Conservation (phyloP, 2,329 filamentous ascomycete species). For the Pseudogymnoascus sp. region DNA sequence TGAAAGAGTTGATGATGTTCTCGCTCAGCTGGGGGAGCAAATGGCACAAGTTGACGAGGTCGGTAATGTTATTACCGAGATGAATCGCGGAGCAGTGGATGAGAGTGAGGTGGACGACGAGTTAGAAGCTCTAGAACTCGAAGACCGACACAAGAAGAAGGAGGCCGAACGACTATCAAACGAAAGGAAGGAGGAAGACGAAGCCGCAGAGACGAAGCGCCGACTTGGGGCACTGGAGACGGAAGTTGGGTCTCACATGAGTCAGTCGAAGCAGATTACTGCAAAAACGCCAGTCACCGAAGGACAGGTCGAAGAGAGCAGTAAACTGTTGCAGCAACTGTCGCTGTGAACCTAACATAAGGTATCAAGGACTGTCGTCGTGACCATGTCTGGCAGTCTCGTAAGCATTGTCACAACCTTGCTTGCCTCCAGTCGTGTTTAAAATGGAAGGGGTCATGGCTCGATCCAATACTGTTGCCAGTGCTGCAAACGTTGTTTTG, state of each 20-base stretch:
- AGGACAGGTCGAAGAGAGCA: conserved; percentile 23
- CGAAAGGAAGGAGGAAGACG: conserved; percentile 24
- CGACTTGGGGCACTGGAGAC: conserved; percentile 22
- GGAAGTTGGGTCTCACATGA: neutral
- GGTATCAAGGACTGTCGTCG: neutral
- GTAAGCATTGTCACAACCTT: neutral
- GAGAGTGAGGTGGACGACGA: conserved; percentile 84
- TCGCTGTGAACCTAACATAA: neutral
- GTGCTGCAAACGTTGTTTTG: neutral
- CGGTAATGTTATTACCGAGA: conserved; percentile 65
- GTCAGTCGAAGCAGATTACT: neutral
- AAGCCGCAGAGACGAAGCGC: conserved; percentile 26
- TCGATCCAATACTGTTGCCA: neutral
- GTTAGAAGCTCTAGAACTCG: conserved; percentile 61
- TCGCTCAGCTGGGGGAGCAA: conserved; percentile 69
- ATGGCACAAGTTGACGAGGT: conserved; percentile 81
- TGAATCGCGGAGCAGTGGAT: conserved; percentile 50
- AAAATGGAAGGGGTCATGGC: neutral
- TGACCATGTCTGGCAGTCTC: neutral
- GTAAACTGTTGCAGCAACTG: conserved; percentile 16
- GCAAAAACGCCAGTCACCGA: conserved; percentile 32
- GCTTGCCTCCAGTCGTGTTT: neutral
- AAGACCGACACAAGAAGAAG: conserved; percentile 37
- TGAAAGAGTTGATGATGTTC: conserved; percentile 66
- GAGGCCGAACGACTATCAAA: conserved; percentile 34